Evolutionary conservation across 2,329 filamentous ascomycete species (phyloP).

Genomic region (Colletotrichum sojae): DNA sequence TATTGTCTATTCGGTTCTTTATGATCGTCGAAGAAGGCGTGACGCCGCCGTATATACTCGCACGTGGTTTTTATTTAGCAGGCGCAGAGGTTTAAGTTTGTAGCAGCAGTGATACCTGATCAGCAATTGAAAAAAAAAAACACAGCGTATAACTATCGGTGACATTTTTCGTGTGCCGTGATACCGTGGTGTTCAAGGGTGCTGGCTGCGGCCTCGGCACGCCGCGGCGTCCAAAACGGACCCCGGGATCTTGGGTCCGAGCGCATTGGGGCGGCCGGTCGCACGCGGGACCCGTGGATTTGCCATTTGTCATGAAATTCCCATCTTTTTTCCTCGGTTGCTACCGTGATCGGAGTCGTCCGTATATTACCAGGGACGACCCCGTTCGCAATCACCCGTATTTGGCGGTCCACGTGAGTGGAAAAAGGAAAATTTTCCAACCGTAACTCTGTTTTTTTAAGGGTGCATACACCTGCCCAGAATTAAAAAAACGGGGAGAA

Average conservation of each 20-base stretch:
- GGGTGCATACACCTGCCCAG: slow-evolving; percentile 9
- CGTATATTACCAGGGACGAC: not conserved
- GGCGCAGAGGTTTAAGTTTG: not conserved
- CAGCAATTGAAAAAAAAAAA: not conserved
- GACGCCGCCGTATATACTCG: not conserved
- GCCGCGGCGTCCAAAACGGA: not conserved
- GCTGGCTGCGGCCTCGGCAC: slow-evolving; percentile 6
- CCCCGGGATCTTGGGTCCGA: not conserved
- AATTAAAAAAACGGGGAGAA: too few species aligned
- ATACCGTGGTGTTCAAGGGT: too few species aligned
- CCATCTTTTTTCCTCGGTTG: slow-evolving; percentile 2
- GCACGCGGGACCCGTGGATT: not conserved
- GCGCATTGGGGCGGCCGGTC: not conserved
- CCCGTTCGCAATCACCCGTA: not conserved
- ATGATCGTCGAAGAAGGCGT: not conserved
- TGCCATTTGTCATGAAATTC: slow-evolving; percentile 20
- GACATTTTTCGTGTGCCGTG: too few species aligned
- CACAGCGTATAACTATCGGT: not conserved
- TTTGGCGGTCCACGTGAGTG: slow-evolving; percentile 1
- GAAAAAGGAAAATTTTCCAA: not conserved
- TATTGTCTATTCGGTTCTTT: not conserved
- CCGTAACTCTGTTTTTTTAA: slow-evolving; percentile 21
- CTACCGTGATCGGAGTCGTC: slow-evolving; percentile 25
- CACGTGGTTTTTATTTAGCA: slow-evolving; percentile 3
- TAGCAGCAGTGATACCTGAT: not conserved